Percentiles rank a stretch among this genome's conserved stretches.
These are phyloP conservation scores for Massarina eburnea DNA, from an alignment of 2,329 filamentous ascomycete genomes.

Conservation along the genomic window DNA sequence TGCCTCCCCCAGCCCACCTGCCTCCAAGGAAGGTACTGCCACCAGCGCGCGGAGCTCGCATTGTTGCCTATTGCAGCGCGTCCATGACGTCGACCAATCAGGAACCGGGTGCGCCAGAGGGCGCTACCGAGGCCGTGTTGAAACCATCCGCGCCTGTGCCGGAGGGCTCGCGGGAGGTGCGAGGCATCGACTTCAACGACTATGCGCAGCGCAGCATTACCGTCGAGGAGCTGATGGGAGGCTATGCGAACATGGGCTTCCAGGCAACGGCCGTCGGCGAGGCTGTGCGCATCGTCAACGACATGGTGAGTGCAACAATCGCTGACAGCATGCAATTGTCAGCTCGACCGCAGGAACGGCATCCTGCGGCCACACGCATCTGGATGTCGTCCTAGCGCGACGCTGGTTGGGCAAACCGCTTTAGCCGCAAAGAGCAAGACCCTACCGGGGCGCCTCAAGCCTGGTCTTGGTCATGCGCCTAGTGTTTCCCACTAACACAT, in stretches of 20 bases:
- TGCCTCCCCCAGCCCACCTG: no score
- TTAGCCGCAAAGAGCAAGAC: constrained; percentile 36
- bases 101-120: constrained; percentile 40
- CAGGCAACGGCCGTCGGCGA: constrained; percentile 80
- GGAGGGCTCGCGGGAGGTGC: constrained; percentile 74
- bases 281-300: constrained; percentile 88
- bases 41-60: not conserved
- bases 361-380: no score
- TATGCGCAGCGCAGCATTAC: constrained; percentile 75
- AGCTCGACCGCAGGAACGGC: not conserved
- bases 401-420: constrained; percentile 26
- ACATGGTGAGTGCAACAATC: constrained; percentile 68
- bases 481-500: constrained; percentile 28
- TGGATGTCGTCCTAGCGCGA: no score
- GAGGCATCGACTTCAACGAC: constrained; percentile 90
- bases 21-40: not conserved
- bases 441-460: constrained; percentile 16
- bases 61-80: constrained; percentile 8
- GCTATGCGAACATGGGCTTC: constrained; percentile 85
- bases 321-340: constrained; percentile 5
- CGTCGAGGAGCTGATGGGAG: constrained; percentile 77
- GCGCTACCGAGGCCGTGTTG: constrained; percentile 75
- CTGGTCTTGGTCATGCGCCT: constrained; percentile 19
- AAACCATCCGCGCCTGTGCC: constrained; percentile 83
- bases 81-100: constrained; percentile 26